These are phyloP conservation scores for Ceratobasidium sp. DNA, from an alignment of 1,284 basidiomycete genomes.

Conservation along the genomic window DNA sequence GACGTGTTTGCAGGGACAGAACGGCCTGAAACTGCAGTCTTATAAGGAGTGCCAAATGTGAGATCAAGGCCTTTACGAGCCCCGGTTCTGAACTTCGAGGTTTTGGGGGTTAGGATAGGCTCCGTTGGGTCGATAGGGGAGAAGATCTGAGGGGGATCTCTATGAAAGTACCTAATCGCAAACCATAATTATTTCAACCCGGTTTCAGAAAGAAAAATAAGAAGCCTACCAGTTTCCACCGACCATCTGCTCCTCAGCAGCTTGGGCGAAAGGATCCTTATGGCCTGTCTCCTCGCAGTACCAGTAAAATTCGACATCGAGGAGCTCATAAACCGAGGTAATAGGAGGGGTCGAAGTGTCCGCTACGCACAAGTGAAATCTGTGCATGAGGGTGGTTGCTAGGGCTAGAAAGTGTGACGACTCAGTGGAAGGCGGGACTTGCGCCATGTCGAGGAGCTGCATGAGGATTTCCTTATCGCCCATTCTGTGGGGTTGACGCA, in stretches of 20 bases:
- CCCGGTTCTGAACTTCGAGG: constrained; percentile 71
- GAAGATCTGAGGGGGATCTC: constrained; percentile 68
- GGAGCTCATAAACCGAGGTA: constrained; percentile 64
- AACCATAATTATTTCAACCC: constrained; percentile 20
- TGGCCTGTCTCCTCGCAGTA: constrained; percentile 65
- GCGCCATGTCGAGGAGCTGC: constrained; percentile 16
- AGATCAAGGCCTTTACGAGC: constrained; percentile 81
- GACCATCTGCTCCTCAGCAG: constrained; percentile 70
- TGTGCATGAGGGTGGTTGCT: constrained; percentile 65
- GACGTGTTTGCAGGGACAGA: not conserved
- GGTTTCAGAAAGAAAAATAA: not conserved
- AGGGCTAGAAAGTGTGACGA: constrained; percentile 64
- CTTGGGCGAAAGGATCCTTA: constrained; percentile 80
- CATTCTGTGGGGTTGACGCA: too few species aligned
- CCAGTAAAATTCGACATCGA: constrained; percentile 81
- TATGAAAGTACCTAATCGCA: constrained; percentile 76
- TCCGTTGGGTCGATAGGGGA: constrained; percentile 56
- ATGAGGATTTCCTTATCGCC: not conserved
- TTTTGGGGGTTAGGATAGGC: constrained; percentile 55
- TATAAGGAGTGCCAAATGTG: constrained; percentile 66
- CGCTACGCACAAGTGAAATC: constrained; percentile 63
- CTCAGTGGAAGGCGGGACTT: not conserved
- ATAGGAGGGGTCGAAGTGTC: constrained; percentile 54
- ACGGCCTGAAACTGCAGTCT: constrained; percentile 47
- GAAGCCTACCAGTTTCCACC: constrained; percentile 70